Base-by-base conservation (phyloP, 495 filamentous ascomycete genomes). In the Lasiosphaeria hispida region DNA sequence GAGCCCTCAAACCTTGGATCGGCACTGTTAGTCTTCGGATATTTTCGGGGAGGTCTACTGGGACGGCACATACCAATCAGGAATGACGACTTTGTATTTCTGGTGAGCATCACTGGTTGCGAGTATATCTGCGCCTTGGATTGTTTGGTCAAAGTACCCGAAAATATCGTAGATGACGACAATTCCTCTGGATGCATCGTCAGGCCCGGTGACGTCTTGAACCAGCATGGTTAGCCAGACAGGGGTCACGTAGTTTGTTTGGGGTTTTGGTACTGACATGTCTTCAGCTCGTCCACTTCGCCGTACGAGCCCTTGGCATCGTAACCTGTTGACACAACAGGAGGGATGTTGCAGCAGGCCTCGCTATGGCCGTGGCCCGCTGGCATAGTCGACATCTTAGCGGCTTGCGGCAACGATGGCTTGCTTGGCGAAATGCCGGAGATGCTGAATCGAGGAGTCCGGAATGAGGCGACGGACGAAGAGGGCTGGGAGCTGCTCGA, bases 141-240 rank as follows among this genome's bases (percentile, higher is more conserved):
- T 53, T 3, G 84, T 86, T 69, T 90, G 87, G 18, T 85, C 83
- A 71, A 77, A 87, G 72, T 76, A 86, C 53, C 86, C 87, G 66
- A 90, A 90, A 73, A 90, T 87, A 69, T 90, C 87, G 69, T 76
- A 89, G 70, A 89, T 79, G 53, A 77, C 65, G 55, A 90, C 68
- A 58, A 89, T 75, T 43, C 76, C 87, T 63, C 78, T 82, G 55
- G 79, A 79, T 18, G 86, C 79, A 38, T 76, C 71, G 17, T 72
- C 58, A 4, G 84, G 76, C 44, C 87, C 87, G 18, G 84, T 87
- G 42, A 82, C 77, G 63, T 89, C 84, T 87, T 58, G 15, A 18
- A 9, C 13, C 8, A 10, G 37, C 10, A 18, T 36, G n/a, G 45
- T 55, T 33, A 23, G 23, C 39, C 39, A 23, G 54, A n/a, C 35